Evolutionary conservation across 192 early-diverging fungal species (phyloP).

Genomic region (Globomyces pollinis-pini): DNA sequence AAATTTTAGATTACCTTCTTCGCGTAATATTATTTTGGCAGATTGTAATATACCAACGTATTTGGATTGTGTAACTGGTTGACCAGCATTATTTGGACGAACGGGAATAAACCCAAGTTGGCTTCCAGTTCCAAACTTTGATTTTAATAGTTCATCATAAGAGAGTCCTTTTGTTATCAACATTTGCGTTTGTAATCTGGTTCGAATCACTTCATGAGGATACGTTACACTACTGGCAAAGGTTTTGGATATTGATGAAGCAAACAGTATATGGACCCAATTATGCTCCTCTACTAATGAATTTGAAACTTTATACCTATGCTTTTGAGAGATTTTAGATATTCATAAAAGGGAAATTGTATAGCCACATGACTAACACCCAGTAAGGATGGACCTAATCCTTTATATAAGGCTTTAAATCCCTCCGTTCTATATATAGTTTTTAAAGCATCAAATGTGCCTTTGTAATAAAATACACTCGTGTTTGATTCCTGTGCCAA

Average conservation of each 20-base stretch:
- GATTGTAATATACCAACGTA: constrained; percentile 83
- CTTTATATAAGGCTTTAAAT: constrained; percentile 80
- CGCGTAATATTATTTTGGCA: constrained; percentile 55
- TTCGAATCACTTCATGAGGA: constrained; percentile 91
- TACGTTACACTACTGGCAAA: constrained; percentile 83
- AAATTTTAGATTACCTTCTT: no score
- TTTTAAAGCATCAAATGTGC: constrained; percentile 70
- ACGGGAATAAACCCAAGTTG: not conserved
- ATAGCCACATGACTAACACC: constrained; percentile 89
- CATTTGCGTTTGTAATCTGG: constrained; percentile 81
- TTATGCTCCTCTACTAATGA: not conserved
- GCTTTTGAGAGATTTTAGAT: constrained; percentile 52
- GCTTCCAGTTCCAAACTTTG: not conserved
- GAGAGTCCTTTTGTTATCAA: not conserved
- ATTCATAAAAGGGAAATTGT: constrained; percentile 95
- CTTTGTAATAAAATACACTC: constrained; percentile 74
- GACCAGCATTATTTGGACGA: no score
- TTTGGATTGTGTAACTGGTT: constrained; percentile 35
- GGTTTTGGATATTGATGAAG: constrained; percentile 82
- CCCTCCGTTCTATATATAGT: constrained; percentile 75
- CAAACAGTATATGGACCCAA: constrained; percentile 76
- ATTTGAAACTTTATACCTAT: constrained; percentile 11
- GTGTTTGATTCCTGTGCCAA: constrained; percentile 11
- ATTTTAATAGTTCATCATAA: not conserved
- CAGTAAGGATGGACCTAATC: constrained; percentile 80